Conservation (phyloP, 2,329 filamentous ascomycete species). For the Drechslera avenae region DNA sequence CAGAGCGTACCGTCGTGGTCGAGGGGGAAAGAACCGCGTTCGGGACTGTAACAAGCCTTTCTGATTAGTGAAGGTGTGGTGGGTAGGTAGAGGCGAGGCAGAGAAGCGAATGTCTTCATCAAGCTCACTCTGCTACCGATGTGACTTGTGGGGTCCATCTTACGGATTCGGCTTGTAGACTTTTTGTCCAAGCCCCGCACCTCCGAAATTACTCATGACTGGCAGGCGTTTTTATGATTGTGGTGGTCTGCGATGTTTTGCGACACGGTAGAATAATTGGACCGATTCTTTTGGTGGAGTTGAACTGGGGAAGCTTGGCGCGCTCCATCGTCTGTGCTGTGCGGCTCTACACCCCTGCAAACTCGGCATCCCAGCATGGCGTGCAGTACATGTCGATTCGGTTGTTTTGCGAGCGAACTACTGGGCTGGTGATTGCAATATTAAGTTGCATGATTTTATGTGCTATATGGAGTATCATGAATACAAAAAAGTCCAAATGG, state of each 20-base stretch:
- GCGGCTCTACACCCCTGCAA: no score
- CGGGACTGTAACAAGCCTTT: conserved; percentile 64
- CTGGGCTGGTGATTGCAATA: no score
- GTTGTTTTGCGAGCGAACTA: no score
- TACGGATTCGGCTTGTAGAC: conserved; percentile 73
- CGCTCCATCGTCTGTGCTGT: background rate
- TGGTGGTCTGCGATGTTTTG: background rate
- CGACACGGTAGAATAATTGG: background rate
- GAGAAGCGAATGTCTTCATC: background rate
- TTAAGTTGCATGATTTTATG: no score
- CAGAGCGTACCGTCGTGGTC: conserved; percentile 76
- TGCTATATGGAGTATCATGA: no score
- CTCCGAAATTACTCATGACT: conserved; percentile 69
- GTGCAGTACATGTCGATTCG: no score
- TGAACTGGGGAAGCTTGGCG: conserved; percentile 35
- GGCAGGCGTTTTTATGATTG: background rate
- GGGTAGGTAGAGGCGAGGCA: no score
- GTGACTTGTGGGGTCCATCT: conserved; percentile 40
- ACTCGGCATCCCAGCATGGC: no score
- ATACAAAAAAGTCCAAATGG: no score
- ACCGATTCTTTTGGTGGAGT: conserved; percentile 25
- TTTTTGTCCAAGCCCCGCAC: conserved; percentile 68
- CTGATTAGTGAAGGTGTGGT: conserved; percentile 7
- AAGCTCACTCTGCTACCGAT: background rate
- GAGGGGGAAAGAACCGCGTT: conserved; percentile 93